Evolutionary conservation across 768 basidiomycete genomes (phyloP), one percentile per base, ranked within the genome.

Genomic region (Leccinum subgranulosum): DNA sequence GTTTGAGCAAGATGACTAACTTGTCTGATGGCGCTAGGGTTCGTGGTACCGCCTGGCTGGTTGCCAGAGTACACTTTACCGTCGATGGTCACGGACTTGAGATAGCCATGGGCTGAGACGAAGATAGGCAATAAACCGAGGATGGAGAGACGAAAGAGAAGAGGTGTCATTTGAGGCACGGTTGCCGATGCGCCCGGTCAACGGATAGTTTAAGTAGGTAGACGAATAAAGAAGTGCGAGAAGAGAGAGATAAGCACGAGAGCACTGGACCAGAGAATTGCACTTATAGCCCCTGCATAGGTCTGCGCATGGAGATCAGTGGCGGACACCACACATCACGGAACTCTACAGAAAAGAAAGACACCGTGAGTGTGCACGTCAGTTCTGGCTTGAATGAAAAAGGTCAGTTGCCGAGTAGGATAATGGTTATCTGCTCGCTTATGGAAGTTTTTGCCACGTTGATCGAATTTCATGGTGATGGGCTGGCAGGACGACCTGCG

Each of bases 21-120:
- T 56, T 74, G 74, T 33, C 81, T 77, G 45, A 84, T 80, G 49
- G 78, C 64, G 52, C 75, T 75, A 2, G 76, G 68, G 58, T 53
- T 63, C 50, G 68, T 65, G 43, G 74, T 54, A 23, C 74, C 69
- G 39, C 72, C 72, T 11, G 79, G 72, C 28, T 57, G 11, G 45
- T 72, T 73, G 27, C 73, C 72, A 4, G 60, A 3, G 33, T 73
- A 73, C 1, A 52, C 39, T 53, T 60, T 52, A 17, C 73, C 73
- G 41, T 69, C 67, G 27, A 73, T 72, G 33, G 59, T 60, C 41
- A 73, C 68, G 21, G 71, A 63, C 23, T 57, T 59, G 19, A 73
- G 54, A 29, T 61, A 73, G n/a, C 72, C 72, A 33, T 73, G 72
- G 21, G 73, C 69, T 14, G 64, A 67, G 49, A 66, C 69, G 33